These are phyloP conservation scores for Claviceps spartinae DNA, from an alignment of 2,329 filamentous ascomycete species.

Conservation along the genomic window DNA sequence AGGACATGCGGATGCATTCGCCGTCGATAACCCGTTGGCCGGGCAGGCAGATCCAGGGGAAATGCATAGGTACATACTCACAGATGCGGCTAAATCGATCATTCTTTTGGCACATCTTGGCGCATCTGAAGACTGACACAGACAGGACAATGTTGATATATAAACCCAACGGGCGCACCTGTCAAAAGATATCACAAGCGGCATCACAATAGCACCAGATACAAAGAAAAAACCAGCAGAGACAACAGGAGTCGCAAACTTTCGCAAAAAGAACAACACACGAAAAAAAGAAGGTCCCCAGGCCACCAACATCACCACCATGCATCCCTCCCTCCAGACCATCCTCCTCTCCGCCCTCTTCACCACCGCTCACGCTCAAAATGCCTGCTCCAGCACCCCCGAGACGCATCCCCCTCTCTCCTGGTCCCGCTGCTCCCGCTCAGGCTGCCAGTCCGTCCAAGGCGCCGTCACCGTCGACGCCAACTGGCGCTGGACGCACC, in stretches of 20 bases:
- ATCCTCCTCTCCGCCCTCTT: neutral
- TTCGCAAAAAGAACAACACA: neutral
- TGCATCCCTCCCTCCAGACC: neutral
- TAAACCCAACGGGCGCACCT: too few relatives aligned
- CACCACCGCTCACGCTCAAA: conserved; percentile 26
- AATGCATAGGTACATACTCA: too few relatives aligned
- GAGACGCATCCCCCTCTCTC: conserved; percentile 40
- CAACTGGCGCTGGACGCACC: neutral
- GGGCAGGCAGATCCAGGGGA: too few relatives aligned
- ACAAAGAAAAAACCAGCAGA: neutral
- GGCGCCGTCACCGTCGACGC: conserved; percentile 34
- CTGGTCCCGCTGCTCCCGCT: conserved; percentile 38
- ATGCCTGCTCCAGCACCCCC: conserved; percentile 31
- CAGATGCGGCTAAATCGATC: too few relatives aligned
- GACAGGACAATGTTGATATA: too few relatives aligned
- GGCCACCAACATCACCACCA: neutral
- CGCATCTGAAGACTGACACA: too few relatives aligned
- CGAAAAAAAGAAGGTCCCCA: neutral
- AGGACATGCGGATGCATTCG: too few relatives aligned
- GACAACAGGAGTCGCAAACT: neutral
- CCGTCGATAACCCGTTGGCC: too few relatives aligned
- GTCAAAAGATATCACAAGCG: too few relatives aligned
- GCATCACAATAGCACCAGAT: too few relatives aligned
- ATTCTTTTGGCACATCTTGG: too few relatives aligned
- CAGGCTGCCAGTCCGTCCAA: conserved; percentile 34